phyloP scores from a whole-genome alignment of 129 eudicot genomes.

The Pulicaria dysenterica region DNA sequence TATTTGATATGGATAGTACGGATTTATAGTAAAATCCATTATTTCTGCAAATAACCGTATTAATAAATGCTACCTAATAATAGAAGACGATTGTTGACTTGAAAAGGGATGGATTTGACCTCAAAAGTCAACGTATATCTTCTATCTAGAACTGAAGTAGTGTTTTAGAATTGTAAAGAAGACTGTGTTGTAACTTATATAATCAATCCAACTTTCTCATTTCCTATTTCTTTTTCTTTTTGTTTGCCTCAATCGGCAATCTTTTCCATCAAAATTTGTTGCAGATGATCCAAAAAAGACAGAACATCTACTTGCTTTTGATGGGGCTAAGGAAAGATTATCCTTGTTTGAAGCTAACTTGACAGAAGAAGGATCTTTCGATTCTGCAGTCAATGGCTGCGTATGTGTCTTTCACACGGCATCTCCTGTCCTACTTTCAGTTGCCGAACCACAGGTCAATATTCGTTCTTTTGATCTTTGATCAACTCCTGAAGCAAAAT shows the following conservation, averaged over 20 bases:
- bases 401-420: slow-evolving; percentile 53
- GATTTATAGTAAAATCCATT: neutral
- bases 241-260: neutral
- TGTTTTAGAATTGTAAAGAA: neutral
- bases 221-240: neutral
- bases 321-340: slow-evolving; percentile 41
- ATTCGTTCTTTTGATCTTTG: neutral
- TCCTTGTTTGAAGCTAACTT: slow-evolving; percentile 28
- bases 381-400: slow-evolving; percentile 44
- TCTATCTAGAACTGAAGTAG: neutral
- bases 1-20: neutral
- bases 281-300: slow-evolving; percentile 53
- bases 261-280: slow-evolving; percentile 6
- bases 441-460: slow-evolving; percentile 44
- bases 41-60: neutral
- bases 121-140: neutral
- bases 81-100: neutral
- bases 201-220: neutral
- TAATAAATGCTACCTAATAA: neutral
- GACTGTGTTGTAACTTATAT: neutral
- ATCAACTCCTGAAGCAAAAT: neutral
- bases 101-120: neutral
- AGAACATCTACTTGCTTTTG: slow-evolving; percentile 48
- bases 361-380: slow-evolving; percentile 46
- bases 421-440: slow-evolving; percentile 41